phyloP scores from a whole-genome alignment of 768 basidiomycete species.

The Mycena galericulata region DNA sequence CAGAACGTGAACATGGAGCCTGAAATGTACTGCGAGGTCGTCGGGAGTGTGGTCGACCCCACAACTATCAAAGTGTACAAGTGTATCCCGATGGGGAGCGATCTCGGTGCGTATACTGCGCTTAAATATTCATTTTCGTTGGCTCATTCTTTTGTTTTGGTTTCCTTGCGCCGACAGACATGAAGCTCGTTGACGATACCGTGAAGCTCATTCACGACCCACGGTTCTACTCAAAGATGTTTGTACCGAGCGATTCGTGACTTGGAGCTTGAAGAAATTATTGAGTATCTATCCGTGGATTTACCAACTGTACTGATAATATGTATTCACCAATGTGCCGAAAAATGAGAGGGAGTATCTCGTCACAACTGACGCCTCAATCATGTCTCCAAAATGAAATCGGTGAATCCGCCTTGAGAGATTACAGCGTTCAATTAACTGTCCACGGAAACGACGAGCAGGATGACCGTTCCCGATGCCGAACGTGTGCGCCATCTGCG shows the following conservation, averaged over 20 bases:
- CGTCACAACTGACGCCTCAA: too few relatives aligned
- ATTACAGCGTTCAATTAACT: too few relatives aligned
- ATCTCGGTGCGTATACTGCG: constrained; percentile 63
- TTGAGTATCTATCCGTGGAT: too few relatives aligned
- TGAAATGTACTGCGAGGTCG: constrained; percentile 72
- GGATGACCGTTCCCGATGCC: too few relatives aligned
- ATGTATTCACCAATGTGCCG: too few relatives aligned
- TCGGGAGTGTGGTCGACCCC: constrained; percentile 69
- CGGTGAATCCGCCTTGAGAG: too few relatives aligned
- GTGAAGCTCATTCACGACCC: constrained; percentile 72
- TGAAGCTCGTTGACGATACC: constrained; percentile 71
- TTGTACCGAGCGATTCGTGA: constrained; percentile 34
- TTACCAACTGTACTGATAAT: too few relatives aligned
- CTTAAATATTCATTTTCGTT: background rate
- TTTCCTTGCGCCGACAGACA: constrained; percentile 43
- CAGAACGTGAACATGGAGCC: constrained; percentile 57
- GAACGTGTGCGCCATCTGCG: too few relatives aligned
- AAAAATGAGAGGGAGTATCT: too few relatives aligned
- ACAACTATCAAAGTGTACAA: constrained; percentile 68
- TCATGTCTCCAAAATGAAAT: too few relatives aligned
- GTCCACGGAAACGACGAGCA: too few relatives aligned
- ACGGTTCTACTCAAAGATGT: constrained; percentile 63
- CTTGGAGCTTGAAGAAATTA: too few relatives aligned
- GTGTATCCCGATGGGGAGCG: constrained; percentile 66
- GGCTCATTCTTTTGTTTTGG: constrained; percentile 19